A percentile compares a stretch with the other conserved stretches of the same genome.
Evolutionary conservation across 169 alveolate genomes (phyloP).

Genomic region (Cryptosporidium andersoni): DNA sequence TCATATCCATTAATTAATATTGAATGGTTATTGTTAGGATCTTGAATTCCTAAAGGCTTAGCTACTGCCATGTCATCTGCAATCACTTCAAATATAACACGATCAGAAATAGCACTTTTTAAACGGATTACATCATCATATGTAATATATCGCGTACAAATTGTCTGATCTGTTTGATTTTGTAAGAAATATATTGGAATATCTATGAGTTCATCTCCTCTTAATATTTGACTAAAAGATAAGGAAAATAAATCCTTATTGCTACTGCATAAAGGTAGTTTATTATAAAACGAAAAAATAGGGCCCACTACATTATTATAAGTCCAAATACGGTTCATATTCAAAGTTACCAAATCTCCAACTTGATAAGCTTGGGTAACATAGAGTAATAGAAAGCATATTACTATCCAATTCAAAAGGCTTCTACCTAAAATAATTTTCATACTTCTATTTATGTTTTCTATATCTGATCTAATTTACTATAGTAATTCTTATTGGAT

Average conservation of each 20-base stretch:
- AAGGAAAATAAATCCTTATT: conserved; percentile 4
- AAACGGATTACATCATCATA: conserved; percentile 30
- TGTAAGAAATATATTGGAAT: conserved; percentile 23
- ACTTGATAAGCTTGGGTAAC: conserved; percentile 8
- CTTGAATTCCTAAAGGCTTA: conserved; percentile 37
- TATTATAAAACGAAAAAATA: conserved; percentile 45
- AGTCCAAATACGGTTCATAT: conserved; percentile 56
- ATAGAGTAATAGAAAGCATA: neutral
- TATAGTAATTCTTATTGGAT: too few relatives aligned
- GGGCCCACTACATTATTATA: conserved; percentile 44
- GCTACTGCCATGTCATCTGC: conserved; percentile 65
- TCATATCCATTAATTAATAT: conserved; percentile 49
- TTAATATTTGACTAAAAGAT: conserved; percentile 55
- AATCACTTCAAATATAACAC: conserved; percentile 40
- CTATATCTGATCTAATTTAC: too few relatives aligned
- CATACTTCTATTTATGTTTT: too few relatives aligned
- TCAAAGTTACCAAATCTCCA: conserved; percentile 51
- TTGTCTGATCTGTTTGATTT: conserved; percentile 3
- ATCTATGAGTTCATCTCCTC: conserved; percentile 47
- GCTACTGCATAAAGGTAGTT: conserved; percentile 38
- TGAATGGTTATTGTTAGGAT: conserved; percentile 15
- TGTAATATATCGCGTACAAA: conserved; percentile 16
- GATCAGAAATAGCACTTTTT: conserved; percentile 16
- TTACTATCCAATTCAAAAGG: too few relatives aligned
- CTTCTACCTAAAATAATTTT: too few relatives aligned